Evolutionary conservation across 2,329 filamentous ascomycete genomes (phyloP), one percentile per base, ranked within the genome.

Genomic region (Apiospora kogelbergensis): DNA sequence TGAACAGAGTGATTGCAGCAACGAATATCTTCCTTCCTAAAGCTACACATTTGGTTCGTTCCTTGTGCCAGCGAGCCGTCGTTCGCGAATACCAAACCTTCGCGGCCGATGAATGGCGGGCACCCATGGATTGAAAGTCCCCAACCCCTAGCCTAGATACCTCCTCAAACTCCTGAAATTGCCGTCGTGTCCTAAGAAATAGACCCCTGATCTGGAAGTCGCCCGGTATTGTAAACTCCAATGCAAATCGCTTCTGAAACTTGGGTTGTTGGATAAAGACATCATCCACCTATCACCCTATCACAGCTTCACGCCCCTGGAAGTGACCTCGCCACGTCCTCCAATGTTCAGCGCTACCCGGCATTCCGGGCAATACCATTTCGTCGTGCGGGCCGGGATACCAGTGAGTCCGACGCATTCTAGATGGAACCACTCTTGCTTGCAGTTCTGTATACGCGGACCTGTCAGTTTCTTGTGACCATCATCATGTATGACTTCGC

Each of bases 291-390:
- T 33, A 33, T 33, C 33, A 7, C 33, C 33, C 33, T 33, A 33
- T 67, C 73, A 83, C 73, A 81, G 84, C 79, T 80, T 86, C 13
- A 89, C 80, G 6, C 86, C 86, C 69, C 88, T 80, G n/a, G 87
- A 87, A 70, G 80, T 90, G 13, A 90, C 86, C 75, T 90, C 88
- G 2, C 89, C 89, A 78, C 84, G 88, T 79, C 89, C 87, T 6
- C 89, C 89, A 73, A 90, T 88, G 64, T 89, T 88, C 41, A 91
- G 80, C 40, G 85, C 80, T 71, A 88, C 86, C 48, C 90, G 84
- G 76, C 93, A 96, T 65, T 93, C 89, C 1, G 92, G 92, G 79
- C 93, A 96, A 75, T 94, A 96, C 93, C 93, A 96, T 79, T 94
- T 94, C 2, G 90, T 90, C 41, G 91, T 91, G 22, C 91, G 85